These are phyloP conservation scores for Nepenthes gracilis DNA, from an alignment of 148 eudicot species.

Conservation along the genomic window DNA sequence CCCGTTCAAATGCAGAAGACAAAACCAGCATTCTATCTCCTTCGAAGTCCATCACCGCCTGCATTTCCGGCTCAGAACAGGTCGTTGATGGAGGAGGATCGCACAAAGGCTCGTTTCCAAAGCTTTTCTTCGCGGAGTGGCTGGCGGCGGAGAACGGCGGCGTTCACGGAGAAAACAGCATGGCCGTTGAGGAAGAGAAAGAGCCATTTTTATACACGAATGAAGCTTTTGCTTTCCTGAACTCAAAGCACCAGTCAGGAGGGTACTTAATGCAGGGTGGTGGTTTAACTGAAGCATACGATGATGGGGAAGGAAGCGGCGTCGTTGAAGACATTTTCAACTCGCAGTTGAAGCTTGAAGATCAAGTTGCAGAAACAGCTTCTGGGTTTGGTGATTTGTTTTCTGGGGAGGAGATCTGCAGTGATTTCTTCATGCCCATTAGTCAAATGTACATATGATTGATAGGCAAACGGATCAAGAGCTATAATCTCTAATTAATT, in stretches of 20 bases:
- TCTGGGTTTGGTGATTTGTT: conserved; percentile 12
- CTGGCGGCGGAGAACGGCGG: conserved; percentile 13
- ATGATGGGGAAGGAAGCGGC: too few species aligned
- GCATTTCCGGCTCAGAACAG: conserved; percentile 14
- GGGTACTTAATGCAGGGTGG: too few species aligned
- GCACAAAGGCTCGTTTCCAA: conserved; percentile 14
- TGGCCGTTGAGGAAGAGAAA: neutral
- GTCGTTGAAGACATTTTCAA: neutral
- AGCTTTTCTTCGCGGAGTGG: conserved; percentile 32
- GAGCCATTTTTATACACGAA: neutral
- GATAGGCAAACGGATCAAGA: too few species aligned
- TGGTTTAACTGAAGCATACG: too few species aligned
- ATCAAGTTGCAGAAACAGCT: conserved; percentile 7
- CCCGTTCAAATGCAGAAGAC: neutral
- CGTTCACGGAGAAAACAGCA: neutral
- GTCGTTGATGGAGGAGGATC: conserved; percentile 5
- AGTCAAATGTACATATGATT: conserved; percentile 13
- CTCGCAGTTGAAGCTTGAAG: conserved; percentile 16
- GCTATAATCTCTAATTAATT: too few species aligned
- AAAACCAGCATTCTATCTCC: neutral
- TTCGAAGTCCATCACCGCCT: neutral
- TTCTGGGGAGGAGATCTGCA: conserved; percentile 8
- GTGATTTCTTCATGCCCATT: conserved; percentile 5
- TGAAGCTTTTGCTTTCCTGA: neutral
- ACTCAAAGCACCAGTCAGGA: too few species aligned